Base-by-base conservation (phyloP, 345 rosid genomes). In the Theobroma cacao region DNA sequence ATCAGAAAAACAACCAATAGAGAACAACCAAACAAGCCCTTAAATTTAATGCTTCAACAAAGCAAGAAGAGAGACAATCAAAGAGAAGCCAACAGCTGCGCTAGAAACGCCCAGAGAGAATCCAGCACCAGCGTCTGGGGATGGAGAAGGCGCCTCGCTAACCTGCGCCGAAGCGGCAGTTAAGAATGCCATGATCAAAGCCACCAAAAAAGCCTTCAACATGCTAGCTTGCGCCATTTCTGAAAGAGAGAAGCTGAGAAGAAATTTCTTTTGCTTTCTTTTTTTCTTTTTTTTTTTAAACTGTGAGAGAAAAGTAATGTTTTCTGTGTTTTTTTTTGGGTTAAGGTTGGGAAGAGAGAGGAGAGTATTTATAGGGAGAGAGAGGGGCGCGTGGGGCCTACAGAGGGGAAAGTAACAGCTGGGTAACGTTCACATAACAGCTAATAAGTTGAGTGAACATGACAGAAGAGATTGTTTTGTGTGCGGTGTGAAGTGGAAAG, bases 161-260 rank as follows among this genome's bases (percentile, higher is more conserved):
- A 34, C 81, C 77, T 88, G 90, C n/a, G 83, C 88, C 1, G 87
- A 80, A 43, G 82, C 82, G 20, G 76, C 78, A 12, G 79, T 69
- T 15, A 66, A 45, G 59, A 77, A 24, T 47, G 74, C 80, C 1
- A 75, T n/a, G 41, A 79, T 7, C 63, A 77, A n/a, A 18, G 79
- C 47, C 22, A 78, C 38, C 14, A 75, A 58, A 47, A 83, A 38
- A 48, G 75, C 59, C 15, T 62, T 26, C 26, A 71, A 69, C 80
- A 75, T 12, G 78, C 63, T 82, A 52, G 33, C 18, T 55, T 74
- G 81, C 3, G 87, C 87, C 90, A 83, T 85, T 68, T 34, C 41
- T 10, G 33, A 58, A 52, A 12, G 58, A 22, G 17, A 69, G 60
- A 40, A 6, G 0, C 7, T 28, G 13, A n/a, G 60, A 64, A 11